Base-by-base conservation (phyloP, 805 yeast genomes). In the Tetrapisispora arboricola region DNA sequence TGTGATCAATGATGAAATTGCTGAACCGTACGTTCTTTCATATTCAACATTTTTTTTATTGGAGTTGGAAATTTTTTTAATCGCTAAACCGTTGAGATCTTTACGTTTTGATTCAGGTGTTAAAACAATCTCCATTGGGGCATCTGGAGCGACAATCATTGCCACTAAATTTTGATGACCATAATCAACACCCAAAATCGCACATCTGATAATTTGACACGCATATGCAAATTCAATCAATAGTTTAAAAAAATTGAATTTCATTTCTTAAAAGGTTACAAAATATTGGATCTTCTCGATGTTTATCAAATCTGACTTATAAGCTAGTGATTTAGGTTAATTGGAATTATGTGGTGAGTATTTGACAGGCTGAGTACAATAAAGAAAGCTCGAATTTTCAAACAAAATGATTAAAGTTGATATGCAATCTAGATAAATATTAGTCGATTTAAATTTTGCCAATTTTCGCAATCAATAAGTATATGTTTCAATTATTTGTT, bases 91-190 rank as follows among this genome's bases (percentile, higher is more conserved):
- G 4, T 88, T 72, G 3, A 79, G 67, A 53, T 90, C 96, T 58
- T 92, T 92, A 42, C 98, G 72, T 61, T 87, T 85, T 3, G 95
- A 81, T 53, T 90, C 97, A 19, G 85, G 80, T 3, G 96, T 85
- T 46, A 92, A 67, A 13, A 92, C 80, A 30, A 92, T 72, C 54
- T 92, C 97, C 57, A 88, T 80, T n/a, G 87, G 82, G 17, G 86
- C 77, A 11, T 87, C 84, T 1, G 96, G 96, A 0, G 96, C 95
- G 30, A 92, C 83, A 36, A 90, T 67, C 38, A 80, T 84, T 2
- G 95, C 86, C 58, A 92, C 92, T 19, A 87, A 75, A 67, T 70
- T 83, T 54, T 87, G 92, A 41, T 84, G 81, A 40, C 98, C 98
- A 55, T 73, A 79, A 58, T 92, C 98, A 32, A 92, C 68, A 18